Base-by-base conservation (phyloP, 129 eudicot species). In the Dittrichia graveolens region DNA sequence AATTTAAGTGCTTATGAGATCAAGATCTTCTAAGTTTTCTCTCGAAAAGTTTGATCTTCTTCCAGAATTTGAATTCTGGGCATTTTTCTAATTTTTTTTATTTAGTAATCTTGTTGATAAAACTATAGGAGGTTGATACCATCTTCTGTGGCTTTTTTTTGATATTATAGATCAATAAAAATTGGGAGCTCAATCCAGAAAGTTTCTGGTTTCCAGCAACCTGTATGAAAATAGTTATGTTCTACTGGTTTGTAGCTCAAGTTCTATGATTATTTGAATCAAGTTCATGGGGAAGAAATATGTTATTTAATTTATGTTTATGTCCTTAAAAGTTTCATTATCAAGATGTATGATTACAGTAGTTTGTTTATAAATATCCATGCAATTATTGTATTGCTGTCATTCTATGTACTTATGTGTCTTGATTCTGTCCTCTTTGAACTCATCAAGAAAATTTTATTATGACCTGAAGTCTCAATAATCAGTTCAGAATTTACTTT, bases 381-480 rank as follows among this genome's bases (percentile, higher is more conserved):
- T 37, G 53, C 52, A 62, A 18, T 16, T 18, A 39, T 24, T 24
- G 1, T 18, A 16, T 61, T 12, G 4, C 13, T 62, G 4, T 38
- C 31, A 24, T 12, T 52, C 31, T 13, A 24, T 47, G 24, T 12
- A 31, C 37, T 45, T 8, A 19, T 3, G 6, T 62, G 49, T 48
- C 59, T 5, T 67, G 45, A 67, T 46, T 19, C 34, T 48, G 18
- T 38, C 40, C 39, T 55, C 65, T 57, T 19, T 19, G 42, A 71
- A 55, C n/a, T 45, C 76, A 72, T 72, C 58, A 72, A 72, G 53
- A 39, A 16, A 42, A 19, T 13, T 34, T 24, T 24, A 24, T 24
- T 24, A 24, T 24, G 31, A 24, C 31, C 2, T 24, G 31, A 24
- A 24, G 31, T 24, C 31, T 24, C 31, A 2, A 24, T 67, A 65